Base-by-base conservation (phyloP, 2,329 filamentous ascomycete genomes). In the Thielaviopsis punctulata region DNA sequence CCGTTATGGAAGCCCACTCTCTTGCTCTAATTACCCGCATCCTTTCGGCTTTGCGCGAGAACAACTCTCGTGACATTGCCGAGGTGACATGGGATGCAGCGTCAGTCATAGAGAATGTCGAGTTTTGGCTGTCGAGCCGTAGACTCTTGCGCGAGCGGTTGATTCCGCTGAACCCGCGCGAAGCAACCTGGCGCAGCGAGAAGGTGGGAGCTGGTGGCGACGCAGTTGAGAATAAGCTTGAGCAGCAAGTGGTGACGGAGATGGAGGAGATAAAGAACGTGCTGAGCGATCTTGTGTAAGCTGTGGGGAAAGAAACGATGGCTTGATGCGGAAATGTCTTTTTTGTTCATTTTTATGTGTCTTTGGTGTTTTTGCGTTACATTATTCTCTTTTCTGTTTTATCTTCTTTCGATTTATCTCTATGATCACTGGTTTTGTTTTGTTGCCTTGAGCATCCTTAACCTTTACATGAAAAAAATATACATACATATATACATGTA, bases 1-100 rank as follows among this genome's bases (percentile, higher is more conserved):
- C 84, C 46, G 82, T 84, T 3, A 81, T 79, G 0, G 89, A 95
- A 66, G 76, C 82, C 3, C 85, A 93, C 62, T 85, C 81, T 1
- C 73, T 95, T 12, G 78, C 85, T 2, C 75, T 95, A 13, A 74
- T 95, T 55, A 80, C 78, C 0, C 75, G 77, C 45, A 82, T 95
- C 6, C 69, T 96, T 3, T 74, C 76, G 5, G 76, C 75, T 7
- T 77, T 86, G 60, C 74, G 77, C 18, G 74, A 62, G 61, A 78
- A 70, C 51, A 86, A 84, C 48, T 21, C 47, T n/a, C 77, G 82
- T 21, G 81, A 87, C 22, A 80, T 95, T 1, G 77, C 82, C 13
- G 71, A 77, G 8, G 72, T 95, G 6, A 73, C 78, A 50, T 94
- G 86, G 81, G 86, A 95, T 61, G 73, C 76, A 12, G 72, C 73